Conservation (phyloP, 1,284 basidiomycete genomes). For the Austroboletus novae-zelandiae region DNA sequence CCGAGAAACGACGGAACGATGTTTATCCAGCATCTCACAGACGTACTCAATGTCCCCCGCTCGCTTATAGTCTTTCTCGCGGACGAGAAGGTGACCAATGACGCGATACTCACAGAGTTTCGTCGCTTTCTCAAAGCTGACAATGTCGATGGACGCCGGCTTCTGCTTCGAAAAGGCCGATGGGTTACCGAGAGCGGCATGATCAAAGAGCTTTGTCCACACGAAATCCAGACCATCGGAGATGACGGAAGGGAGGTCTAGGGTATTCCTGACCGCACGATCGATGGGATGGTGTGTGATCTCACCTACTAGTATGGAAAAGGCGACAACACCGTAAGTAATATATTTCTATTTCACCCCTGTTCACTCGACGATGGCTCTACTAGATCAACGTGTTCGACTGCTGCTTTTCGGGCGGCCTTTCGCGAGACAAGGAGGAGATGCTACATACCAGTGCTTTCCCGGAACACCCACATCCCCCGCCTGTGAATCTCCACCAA, state of each 20-base stretch:
- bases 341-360: no score
- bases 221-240: slow-evolving; percentile 45
- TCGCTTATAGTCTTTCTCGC: slow-evolving; percentile 51
- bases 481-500: slow-evolving; percentile 15
- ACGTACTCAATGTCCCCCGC: slow-evolving; percentile 51
- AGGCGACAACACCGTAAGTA: slow-evolving; percentile 52
- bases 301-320: slow-evolving; percentile 50
- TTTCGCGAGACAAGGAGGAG: slow-evolving; percentile 6
- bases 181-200: slow-evolving; percentile 46
- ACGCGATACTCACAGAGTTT: slow-evolving; percentile 43
- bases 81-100: slow-evolving; percentile 53
- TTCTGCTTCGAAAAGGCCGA: slow-evolving; percentile 47
- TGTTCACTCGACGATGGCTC: neutral
- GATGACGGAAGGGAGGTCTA: slow-evolving; percentile 39
- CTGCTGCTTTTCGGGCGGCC: slow-evolving; percentile 24
- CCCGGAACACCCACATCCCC: slow-evolving; percentile 7
- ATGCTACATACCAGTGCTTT: slow-evolving; percentile 10
- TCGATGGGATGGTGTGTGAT: slow-evolving; percentile 49
- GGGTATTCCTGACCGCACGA: slow-evolving; percentile 45
- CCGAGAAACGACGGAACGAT: slow-evolving; percentile 50
- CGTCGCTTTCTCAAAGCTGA: slow-evolving; percentile 52
- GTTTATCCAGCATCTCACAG: slow-evolving; percentile 48
- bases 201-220: slow-evolving; percentile 55
- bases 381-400: slow-evolving; percentile 19
- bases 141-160: slow-evolving; percentile 48